Base-by-base conservation (phyloP, 306 rosid species). In the Luffa aegyptiaca region DNA sequence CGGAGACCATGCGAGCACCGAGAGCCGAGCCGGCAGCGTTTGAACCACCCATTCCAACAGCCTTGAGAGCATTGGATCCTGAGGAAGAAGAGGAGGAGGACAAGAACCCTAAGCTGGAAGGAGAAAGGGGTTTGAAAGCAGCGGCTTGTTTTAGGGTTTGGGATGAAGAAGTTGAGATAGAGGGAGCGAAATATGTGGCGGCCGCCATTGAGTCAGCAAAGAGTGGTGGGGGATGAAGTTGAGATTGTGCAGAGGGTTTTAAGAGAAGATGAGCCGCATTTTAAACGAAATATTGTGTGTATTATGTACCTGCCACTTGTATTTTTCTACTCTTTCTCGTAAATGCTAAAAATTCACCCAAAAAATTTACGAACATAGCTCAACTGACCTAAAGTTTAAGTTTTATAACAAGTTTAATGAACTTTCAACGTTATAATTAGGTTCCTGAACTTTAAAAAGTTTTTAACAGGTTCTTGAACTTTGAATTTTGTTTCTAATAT, bases 1-100 rank as follows among this genome's bases (percentile, higher is more conserved):
- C 79, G 5, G 97, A 88, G 9, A 91, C 99, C 96, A 90, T 91
- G 33, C 84, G 85, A 75, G 97, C 92, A n/a, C 92, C 91, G 13
- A 92, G 85, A 42, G 93, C 88, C 0, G 87, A 79, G 39, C 86
- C 80, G 16, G 66, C 80, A 3, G 77, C 80, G 41, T 3, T 14
- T 0, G 39, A 52, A 45, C 56, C 68, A 13, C 49, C 4, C 21
- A 48, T 21, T 3, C 82, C 83, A 51, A 84, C 18, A n/a, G 80
- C 81, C 17, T 76, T 76, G 9, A 88, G 73, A 79, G 92, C 75
- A 10, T 66, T 76, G 8, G 44, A 20, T 11, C 61, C 78, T 55
- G 79, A 89, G 10, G 86, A 83, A 62, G 80, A 75, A 75, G 87
- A 53, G 2, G 84, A 63, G 0, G 85, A 73, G 0, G 88, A 80